Percentiles rank a stretch among this genome's conserved stretches.
Conservation (phyloP, 805 yeast species). For the Danielia oregonensis region DNA sequence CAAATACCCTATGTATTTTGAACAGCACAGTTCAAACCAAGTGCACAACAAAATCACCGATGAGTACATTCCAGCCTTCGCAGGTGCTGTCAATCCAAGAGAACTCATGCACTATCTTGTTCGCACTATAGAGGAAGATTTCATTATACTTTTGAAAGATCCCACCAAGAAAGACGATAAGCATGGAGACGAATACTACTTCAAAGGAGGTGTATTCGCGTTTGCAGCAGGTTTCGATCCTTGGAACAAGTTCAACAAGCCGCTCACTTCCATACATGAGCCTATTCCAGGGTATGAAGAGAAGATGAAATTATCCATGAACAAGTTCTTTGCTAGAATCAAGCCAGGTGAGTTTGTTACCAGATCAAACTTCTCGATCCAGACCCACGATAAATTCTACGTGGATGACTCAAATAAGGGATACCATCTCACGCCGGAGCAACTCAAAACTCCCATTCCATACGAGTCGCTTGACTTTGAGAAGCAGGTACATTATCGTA, state of each 20-base stretch:
- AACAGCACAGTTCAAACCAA: conserved; percentile 9
- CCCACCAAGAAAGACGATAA: conserved; percentile 23
- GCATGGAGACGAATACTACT: conserved; percentile 35
- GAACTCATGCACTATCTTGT: conserved; percentile 21
- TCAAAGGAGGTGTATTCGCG: conserved; percentile 43
- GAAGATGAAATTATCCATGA: conserved; percentile 39
- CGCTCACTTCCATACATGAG: conserved; percentile 35
- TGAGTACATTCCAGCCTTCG: conserved; percentile 18
- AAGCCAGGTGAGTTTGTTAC: conserved; percentile 36
- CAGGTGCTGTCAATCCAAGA: conserved; percentile 9
- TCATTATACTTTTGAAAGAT: conserved; percentile 36
- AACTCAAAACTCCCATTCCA: conserved; percentile 22
- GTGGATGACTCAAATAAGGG: conserved; percentile 41
- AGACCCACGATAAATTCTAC: conserved; percentile 27
- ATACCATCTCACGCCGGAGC: conserved; percentile 27
- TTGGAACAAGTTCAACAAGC: conserved; percentile 31
- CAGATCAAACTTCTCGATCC: conserved; percentile 39
- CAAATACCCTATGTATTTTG: conserved; percentile 39
- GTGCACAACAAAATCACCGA: conserved; percentile 27
- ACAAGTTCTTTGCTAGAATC: conserved; percentile 35
- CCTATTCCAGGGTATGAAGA: conserved; percentile 42
- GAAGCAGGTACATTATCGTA: conserved; percentile 49
- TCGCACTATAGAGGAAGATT: conserved; percentile 38
- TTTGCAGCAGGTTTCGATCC: conserved; percentile 46
- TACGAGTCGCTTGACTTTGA: conserved; percentile 34